phyloP scores from a whole-genome alignment of 495 filamentous ascomycete genomes.

The Penicillium cataractarum region DNA sequence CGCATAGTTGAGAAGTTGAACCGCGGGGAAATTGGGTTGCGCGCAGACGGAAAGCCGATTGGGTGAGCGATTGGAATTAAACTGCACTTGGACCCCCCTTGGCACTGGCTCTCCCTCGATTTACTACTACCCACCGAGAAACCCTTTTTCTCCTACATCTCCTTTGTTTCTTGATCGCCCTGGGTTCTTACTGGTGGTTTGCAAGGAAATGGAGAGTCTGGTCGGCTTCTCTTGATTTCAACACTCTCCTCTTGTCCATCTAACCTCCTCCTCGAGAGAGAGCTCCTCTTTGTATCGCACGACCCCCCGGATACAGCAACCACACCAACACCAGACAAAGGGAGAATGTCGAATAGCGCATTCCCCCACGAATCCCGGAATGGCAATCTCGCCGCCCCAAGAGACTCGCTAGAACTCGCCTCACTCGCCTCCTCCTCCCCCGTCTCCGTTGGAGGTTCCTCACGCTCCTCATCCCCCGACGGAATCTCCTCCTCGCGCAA shows the following conservation, averaged over 20 bases:
- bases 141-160: constrained; percentile 6
- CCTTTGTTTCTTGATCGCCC: constrained; percentile 8
- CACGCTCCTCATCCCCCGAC: constrained; percentile 74
- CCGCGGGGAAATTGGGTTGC: constrained; percentile 24
- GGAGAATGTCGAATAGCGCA: constrained; percentile 41
- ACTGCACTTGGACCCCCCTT: constrained; percentile 17
- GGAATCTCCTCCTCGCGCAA: constrained; percentile 90
- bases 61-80: constrained; percentile 27
- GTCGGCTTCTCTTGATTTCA: constrained; percentile 20
- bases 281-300: background rate
- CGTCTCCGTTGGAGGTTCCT: constrained; percentile 57
- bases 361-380: constrained; percentile 36
- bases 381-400: constrained; percentile 47
- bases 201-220: constrained; percentile 27
- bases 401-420: constrained; percentile 95
- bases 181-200: background rate
- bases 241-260: background rate
- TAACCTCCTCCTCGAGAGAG: background rate
- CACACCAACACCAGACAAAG: constrained; percentile 14
- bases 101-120: no score
- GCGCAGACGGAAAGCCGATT: constrained; percentile 33
- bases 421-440: constrained; percentile 81
- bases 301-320: constrained; percentile 1
- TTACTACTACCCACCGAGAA: background rate
- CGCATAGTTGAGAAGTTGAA: constrained; percentile 10